These are phyloP conservation scores for Ophiognomonia clavigignenti-juglandacearum DNA, from an alignment of 2,329 filamentous ascomycete genomes.

Conservation along the genomic window DNA sequence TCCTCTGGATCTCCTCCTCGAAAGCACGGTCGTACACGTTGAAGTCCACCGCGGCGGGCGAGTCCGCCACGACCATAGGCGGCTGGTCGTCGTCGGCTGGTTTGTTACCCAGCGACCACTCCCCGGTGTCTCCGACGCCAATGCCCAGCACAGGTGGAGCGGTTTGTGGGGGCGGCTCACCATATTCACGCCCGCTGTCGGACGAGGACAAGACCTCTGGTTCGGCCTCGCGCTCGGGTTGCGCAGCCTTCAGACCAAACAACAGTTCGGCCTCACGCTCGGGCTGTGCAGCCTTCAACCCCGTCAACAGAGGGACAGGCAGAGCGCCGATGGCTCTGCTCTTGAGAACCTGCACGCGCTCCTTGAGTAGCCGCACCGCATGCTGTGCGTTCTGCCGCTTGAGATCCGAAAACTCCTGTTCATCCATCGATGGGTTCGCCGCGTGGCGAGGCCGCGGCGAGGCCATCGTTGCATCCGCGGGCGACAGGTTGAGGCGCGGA, in stretches of 20 bases:
- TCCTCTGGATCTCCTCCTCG: slow-evolving; percentile 72
- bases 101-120: slow-evolving; percentile 39
- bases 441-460: not conserved
- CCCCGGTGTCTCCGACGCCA: slow-evolving; percentile 53
- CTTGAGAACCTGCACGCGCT: slow-evolving; percentile 37
- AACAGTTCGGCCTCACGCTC: too few species aligned
- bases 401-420: slow-evolving; percentile 16
- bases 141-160: slow-evolving; percentile 58
- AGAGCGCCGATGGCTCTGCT: slow-evolving; percentile 2
- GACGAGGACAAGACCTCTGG: not conserved
- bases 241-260: not conserved
- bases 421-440: slow-evolving; percentile 13
- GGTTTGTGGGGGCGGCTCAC: not conserved
- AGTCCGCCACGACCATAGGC: slow-evolving; percentile 65
- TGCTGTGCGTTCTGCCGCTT: slow-evolving; percentile 38
- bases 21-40: slow-evolving; percentile 89
- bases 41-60: slow-evolving; percentile 76
- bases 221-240: too few species aligned
- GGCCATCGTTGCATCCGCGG: slow-evolving; percentile 24
- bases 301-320: not conserved
- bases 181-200: not conserved
- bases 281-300: not conserved
- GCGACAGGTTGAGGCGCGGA: slow-evolving; percentile 25
- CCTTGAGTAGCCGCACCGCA: slow-evolving; percentile 43
- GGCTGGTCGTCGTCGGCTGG: slow-evolving; percentile 25